phyloP scores from a whole-genome alignment of 495 filamentous ascomycete genomes.

The Neurospora sp. region DNA sequence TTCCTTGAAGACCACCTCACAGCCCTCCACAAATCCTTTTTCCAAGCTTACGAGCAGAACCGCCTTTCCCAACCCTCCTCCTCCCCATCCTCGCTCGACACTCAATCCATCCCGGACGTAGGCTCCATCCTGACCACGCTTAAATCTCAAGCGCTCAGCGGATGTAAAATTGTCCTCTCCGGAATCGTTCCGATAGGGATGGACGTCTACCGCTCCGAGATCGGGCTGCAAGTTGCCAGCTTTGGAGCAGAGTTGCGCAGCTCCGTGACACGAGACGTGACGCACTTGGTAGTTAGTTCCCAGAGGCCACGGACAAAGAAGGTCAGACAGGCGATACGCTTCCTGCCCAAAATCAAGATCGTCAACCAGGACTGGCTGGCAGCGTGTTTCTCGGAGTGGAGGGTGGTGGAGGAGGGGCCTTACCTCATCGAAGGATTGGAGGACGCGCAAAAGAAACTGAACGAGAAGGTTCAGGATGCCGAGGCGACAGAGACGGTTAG shows the following conservation, averaged over 20 bases:
- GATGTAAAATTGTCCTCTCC: conserved; percentile 69
- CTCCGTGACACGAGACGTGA: conserved; percentile 35
- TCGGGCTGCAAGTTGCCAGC: conserved; percentile 68
- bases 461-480: conserved; percentile 25
- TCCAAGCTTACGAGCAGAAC: conserved; percentile 55
- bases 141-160: conserved; percentile 60
- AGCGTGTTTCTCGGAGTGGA: conserved; percentile 72
- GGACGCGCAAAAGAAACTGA: conserved; percentile 27
- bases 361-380: conserved; percentile 84
- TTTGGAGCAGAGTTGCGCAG: conserved; percentile 71
- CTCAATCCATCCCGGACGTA: conserved; percentile 70
- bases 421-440: conserved; percentile 53
- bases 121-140: conserved; percentile 69
- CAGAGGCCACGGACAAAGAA: conserved; percentile 75
- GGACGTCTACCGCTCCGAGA: conserved; percentile 66
- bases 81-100: conserved; percentile 37
- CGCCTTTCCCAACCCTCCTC: background rate
- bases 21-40: conserved; percentile 68
- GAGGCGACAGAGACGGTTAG: conserved; percentile 14
- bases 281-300: conserved; percentile 43
- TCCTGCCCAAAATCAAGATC: conserved; percentile 63
- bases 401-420: conserved; percentile 57
- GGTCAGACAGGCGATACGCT: conserved; percentile 64
- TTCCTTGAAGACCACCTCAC: conserved; percentile 64
- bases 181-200: conserved; percentile 75